Percentiles rank a stretch among this genome's conserved stretches.
These are phyloP conservation scores for Hemileccinum impolitum DNA, from an alignment of 768 basidiomycete species.

Conservation along the genomic window DNA sequence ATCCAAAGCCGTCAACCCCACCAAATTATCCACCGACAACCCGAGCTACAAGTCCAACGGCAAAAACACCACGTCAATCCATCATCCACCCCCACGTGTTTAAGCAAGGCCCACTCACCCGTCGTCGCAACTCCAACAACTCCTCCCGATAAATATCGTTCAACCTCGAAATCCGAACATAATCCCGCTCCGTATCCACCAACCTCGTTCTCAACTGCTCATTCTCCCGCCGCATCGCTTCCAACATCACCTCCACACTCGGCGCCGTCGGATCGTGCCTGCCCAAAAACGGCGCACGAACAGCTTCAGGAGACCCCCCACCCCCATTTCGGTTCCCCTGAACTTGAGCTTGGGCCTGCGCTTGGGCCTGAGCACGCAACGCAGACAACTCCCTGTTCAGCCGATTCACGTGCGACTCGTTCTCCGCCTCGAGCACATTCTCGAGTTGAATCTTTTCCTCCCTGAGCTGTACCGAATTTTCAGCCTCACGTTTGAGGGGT, in stretches of 20 bases:
- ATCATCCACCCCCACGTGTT: not conserved
- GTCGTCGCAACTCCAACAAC: slow-evolving; percentile 68
- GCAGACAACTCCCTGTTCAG: slow-evolving; percentile 68
- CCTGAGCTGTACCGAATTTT: too few relatives aligned
- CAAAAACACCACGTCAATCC: not conserved
- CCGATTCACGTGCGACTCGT: slow-evolving; percentile 79
- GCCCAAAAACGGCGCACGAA: slow-evolving; percentile 7
- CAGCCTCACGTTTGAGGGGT: too few relatives aligned
- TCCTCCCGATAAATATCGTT: slow-evolving; percentile 87
- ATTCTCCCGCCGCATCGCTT: slow-evolving; percentile 77
- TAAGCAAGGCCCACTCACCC: slow-evolving; percentile 45
- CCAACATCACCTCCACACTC: slow-evolving; percentile 58
- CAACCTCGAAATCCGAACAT: slow-evolving; percentile 65
- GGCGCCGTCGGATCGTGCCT: slow-evolving; percentile 34
- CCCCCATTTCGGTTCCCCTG: slow-evolving; percentile 12
- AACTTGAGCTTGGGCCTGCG: slow-evolving; percentile 22
- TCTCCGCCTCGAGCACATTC: slow-evolving; percentile 80
- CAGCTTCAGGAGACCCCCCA: not conserved
- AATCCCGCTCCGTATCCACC: slow-evolving; percentile 74
- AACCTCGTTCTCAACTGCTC: slow-evolving; percentile 65
- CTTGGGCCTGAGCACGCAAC: slow-evolving; percentile 56
- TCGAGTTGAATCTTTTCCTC: slow-evolving; percentile 85
- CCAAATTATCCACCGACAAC: slow-evolving; percentile 74
- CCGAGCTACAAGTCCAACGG: slow-evolving; percentile 59
- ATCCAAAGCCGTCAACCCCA: slow-evolving; percentile 64